Base-by-base conservation (phyloP, 306 rosid species). In the Sphenostylis stenocarpa region DNA sequence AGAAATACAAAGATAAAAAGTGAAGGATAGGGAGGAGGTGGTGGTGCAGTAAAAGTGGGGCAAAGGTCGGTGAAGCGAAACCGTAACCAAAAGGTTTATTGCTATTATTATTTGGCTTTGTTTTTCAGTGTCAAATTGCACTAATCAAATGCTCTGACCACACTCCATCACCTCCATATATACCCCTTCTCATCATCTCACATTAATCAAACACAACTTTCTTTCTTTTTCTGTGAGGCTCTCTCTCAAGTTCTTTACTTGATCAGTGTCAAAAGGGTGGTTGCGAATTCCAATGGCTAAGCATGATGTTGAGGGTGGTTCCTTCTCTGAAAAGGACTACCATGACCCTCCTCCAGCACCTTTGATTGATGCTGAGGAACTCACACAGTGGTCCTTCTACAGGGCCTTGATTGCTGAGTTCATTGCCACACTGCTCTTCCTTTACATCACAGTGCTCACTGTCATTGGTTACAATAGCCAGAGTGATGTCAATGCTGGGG, bases 321-420 rank as follows among this genome's bases (percentile, higher is more conserved):
- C 81, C 21, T 67, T 53, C 48, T 17, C 75, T 10, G 24, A 39
- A 1, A 77, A 77, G 76, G 81, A 77, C 49, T 77, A 77, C 69
- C 75, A 77, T n/a, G 81, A 77, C 61, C 75, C 75, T 67, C 81
- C 75, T 17, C 81, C 75, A 13, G 75, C 81, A 28, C 81, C 75
- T 0, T 72, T 77, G 36, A 56, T 77, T 55, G 75, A 77, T 43
- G 58, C 28, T 10, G 69, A 77, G 68, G 81, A 77, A 24, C 81
- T 91, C 19, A 39, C 66, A 1, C 77, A 91, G 28, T 91, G 93
- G 96, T 87, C 91, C 38, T 86, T 91, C 24, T 87, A 89, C 85
- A 82, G 91, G 63, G 91, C 93, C 24, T 6, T 91, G 36, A 91
- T 91, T 17, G 97, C 97, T 10, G 97, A 91, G 87, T 91, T 86